Base-by-base conservation (phyloP, 2,329 filamentous ascomycete genomes). In the Nectriaceae sp. region DNA sequence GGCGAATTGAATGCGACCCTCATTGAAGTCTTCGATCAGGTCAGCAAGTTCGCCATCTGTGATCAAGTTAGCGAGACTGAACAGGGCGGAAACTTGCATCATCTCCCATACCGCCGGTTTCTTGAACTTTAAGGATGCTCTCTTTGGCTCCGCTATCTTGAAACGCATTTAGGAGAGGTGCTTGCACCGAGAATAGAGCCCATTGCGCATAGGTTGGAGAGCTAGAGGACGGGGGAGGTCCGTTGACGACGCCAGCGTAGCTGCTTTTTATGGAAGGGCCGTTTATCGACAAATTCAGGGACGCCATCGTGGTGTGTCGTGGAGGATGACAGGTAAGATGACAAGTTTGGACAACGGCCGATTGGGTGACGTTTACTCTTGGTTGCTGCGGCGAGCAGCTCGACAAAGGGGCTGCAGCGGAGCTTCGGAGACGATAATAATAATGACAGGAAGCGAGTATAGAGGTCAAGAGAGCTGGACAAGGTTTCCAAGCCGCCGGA, bases 1-100 rank as follows among this genome's bases (percentile, higher is more conserved):
- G 21, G 91, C 94, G 72, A 97, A 99, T 72, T 99, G 94, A 59
- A 99, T 88, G 63, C 91, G 88, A 46, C 94, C 94, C 70, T 99
- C 94, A 59, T 87, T 97, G 72, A 99, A 96, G 56, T 99, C 94
- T 60, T 99, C 94, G 61, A 96, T 83, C 50, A 99, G 78, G 57
- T 97, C 91, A 48, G 84, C 76, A 54, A 99, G 78, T 71, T 99
- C 93, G 54, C 94, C 94, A 74, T 97, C 92, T 94, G 65, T 46
- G 46, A 10, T 45, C 26, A 35, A 47, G 52, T 62, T 54, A 65
- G 61, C 42, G 44, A 44, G 40, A 31, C 24, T 38, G 22, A 33
- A 35, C 26, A 36, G 26, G 13, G 35, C 29, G 38, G 44, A 35
- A 36, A 21, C 11, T 36, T 21, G 24, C 20, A 20, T 20, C 49